Base-by-base conservation (phyloP, 495 filamentous ascomycete species). In the Daldinia bambusicola region DNA sequence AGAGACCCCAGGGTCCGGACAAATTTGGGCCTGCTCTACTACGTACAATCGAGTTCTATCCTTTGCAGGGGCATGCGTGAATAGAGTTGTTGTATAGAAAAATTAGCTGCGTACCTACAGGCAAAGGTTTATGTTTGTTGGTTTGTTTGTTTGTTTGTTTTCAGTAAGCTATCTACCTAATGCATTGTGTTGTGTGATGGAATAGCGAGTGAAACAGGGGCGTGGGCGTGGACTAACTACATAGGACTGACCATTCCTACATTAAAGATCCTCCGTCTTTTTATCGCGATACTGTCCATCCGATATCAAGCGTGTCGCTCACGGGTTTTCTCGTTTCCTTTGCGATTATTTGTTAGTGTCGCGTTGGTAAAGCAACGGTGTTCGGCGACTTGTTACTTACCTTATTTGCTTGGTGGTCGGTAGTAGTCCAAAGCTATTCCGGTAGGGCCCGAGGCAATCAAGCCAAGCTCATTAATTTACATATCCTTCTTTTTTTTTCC, bases 1-100 rank as follows among this genome's bases (percentile, higher is more conserved):
- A n/a, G 65, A 53, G 64, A 55, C 52, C 61, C 56, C 59, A 64
- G 52, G 70, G 61, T 64, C 65, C 18, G 61, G 43, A 18, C 43
- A 59, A 55, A 61, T 56, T 55, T 36, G 26, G 55, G 53, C 50
- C 60, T 51, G 26, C 26, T 63, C 6, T 34, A 67, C 65, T 63
- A 45, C 53, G 51, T 63, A 61, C 52, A 57, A 48, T 37, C 13
- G 58, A 57, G 45, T 63, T 62, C 43, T 38, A 56, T 62, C n/a
- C 30, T 66, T 52, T 52, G 18, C 48, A 12, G 56, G 56, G 22
- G 22, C 37, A 59, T 36, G 30, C 26, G 8, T 14, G 41, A 18
- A 50, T 36, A 41, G 56, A 60, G 2, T 41, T 45, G 56, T 32
- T 48, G 56, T 16, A 60, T 43, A 22, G 37, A 43, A 3, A 43